Conservation (phyloP, 179 eudicot genomes). For the Vitellaria paradoxa region DNA sequence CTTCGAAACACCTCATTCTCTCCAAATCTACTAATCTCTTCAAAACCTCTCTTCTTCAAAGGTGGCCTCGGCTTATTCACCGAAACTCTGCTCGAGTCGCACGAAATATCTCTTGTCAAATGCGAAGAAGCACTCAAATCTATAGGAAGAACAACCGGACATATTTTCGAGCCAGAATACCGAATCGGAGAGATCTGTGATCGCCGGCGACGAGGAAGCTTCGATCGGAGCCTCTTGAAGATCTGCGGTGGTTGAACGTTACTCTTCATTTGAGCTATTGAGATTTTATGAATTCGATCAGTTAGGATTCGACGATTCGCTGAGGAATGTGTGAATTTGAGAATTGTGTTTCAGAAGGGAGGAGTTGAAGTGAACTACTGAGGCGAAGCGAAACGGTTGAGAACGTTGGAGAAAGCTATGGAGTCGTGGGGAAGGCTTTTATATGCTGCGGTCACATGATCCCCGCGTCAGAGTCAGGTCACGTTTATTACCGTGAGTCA, state of each 20-base stretch:
- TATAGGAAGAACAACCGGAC: neutral
- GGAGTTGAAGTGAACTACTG: neutral
- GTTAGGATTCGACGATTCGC: neutral
- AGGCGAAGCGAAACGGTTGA: conserved; percentile 13
- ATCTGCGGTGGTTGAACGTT: neutral
- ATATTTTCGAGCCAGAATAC: conserved; percentile 3
- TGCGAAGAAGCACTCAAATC: conserved; percentile 20
- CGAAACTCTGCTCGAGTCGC: conserved; percentile 45
- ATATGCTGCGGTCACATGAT: neutral
- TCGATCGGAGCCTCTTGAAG: conserved; percentile 69
- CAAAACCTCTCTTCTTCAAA: conserved; percentile 14
- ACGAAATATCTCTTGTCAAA: conserved; percentile 39
- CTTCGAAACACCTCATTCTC: conserved; percentile 18
- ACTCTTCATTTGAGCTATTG: conserved; percentile 18
- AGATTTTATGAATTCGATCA: neutral
- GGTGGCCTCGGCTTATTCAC: conserved; percentile 11
- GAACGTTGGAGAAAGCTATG: neutral
- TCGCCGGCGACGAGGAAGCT: conserved; percentile 69
- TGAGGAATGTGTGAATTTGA: neutral
- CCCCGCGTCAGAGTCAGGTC: neutral
- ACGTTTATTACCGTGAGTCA: too few species aligned
- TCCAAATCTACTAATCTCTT: conserved; percentile 14
- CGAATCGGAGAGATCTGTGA: conserved; percentile 52
- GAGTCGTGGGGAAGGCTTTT: neutral
- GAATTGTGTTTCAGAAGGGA: neutral